Percentiles rank a stretch among this genome's conserved stretches.
Evolutionary conservation across 1,284 basidiomycete species (phyloP).

Genomic region (Cutaneotrichosporon dermatis): DNA sequence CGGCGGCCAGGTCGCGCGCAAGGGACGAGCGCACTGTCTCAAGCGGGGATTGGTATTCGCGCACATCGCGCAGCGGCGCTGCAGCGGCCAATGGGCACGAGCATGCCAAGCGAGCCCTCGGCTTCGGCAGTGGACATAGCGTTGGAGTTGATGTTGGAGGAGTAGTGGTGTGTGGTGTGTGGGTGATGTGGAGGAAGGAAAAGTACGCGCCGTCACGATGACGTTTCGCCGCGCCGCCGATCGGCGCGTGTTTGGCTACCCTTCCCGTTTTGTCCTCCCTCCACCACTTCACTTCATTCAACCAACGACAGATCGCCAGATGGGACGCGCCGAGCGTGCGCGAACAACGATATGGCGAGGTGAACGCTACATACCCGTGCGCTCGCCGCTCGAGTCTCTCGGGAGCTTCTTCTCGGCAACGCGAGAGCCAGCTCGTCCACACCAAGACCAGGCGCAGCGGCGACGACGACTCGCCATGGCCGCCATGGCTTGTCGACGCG

Average conservation of each 20-base stretch:
- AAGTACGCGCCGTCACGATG: background rate
- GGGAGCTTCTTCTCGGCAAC: background rate
- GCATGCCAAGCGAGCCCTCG: background rate
- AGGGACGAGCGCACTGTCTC: conserved; percentile 58
- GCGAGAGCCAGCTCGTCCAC: no score
- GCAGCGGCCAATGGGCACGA: conserved; percentile 36
- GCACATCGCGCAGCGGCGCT: conserved; percentile 61
- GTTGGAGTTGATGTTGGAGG: no score
- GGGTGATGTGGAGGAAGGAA: conserved; percentile 4
- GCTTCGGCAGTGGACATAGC: background rate
- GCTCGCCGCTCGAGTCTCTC: conserved; percentile 2
- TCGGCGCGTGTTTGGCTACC: no score
- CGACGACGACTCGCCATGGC: background rate
- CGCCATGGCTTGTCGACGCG: conserved; percentile 1
- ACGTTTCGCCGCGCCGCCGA: conserved; percentile 1
- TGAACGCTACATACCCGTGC: background rate
- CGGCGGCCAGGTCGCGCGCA: conserved; percentile 68
- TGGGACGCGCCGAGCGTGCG: background rate
- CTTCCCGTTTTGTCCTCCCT: background rate
- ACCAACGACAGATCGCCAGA: background rate
- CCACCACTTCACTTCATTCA: background rate
- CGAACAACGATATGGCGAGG: background rate
- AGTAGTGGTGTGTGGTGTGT: background rate
- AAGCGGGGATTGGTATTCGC: conserved; percentile 67
- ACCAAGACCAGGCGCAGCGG: no score